Evolutionary conservation across 345 rosid species (phyloP), one percentile per base, ranked within the genome.

Genomic region (Camelina hispida): DNA sequence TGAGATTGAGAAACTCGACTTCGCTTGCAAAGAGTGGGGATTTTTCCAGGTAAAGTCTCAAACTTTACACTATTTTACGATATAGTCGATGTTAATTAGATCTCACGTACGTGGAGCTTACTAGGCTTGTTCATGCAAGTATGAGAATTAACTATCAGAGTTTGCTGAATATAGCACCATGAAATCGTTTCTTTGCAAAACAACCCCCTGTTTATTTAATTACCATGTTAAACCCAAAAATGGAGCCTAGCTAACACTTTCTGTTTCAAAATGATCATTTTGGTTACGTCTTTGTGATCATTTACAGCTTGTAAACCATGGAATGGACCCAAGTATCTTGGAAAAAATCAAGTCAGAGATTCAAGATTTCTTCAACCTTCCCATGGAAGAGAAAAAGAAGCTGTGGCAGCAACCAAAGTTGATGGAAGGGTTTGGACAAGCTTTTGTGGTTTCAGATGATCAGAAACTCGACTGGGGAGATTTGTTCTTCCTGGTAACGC

Each of bases 21-120:
- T 20, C 14, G 88, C 94, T 38, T 87, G 93, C 77, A 83, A 72
- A 76, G 74, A 84, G 2, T 84, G 80, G 81, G 93, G 89, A 40
- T 84, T 89, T 82, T 87, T 87, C 71, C 88, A 87, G 93, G 89
- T 79, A 77, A 43, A 43, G 50, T 44, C 35, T 20, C 35, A 3
- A 17, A n/a, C 18, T 51, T 54, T 0, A 47, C 51, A 47, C 51
- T 6, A 4, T 12, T 30, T 65, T 58, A 20, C 23, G 10, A 25
- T 16, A 32, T 25, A 43, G 18, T 35, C 55, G 2, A 68, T 54
- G 28, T 38, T 25, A 25, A 3, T 0, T 68, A 11, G 17, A 38
- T 35, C 38, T 46, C 37, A 23, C 30, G 30, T 28, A 43, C 43
- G 42, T 66, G n/a, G 53, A 28, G 20, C 68, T 20, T 50, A 16